phyloP scores from a whole-genome alignment of 2,329 filamentous ascomycete genomes.

The Trichoderma semiorbis region DNA sequence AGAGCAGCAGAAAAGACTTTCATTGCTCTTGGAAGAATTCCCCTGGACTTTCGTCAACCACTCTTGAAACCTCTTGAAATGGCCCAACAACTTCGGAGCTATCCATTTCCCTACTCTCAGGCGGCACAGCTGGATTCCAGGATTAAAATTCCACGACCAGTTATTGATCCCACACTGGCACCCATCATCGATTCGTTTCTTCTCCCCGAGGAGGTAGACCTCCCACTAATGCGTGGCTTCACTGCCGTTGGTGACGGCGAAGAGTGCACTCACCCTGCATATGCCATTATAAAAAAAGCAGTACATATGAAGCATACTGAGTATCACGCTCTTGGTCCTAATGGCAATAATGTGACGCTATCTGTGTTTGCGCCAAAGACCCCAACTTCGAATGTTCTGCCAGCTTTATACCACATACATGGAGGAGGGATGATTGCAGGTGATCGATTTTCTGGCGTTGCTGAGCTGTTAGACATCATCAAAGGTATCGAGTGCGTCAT shows the following conservation, averaged over 20 bases:
- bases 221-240: constrained; percentile 1
- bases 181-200: constrained; percentile 21
- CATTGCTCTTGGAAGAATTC: neutral
- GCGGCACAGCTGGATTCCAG: constrained; percentile 22
- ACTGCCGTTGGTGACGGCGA: neutral
- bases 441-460: constrained; percentile 20
- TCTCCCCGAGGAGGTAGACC: constrained; percentile 22
- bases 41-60: neutral
- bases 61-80: neutral
- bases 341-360: neutral
- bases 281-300: neutral
- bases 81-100: neutral
- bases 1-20: neutral
- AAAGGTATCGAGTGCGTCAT: constrained; percentile 21
- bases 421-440: constrained; percentile 23
- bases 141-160: constrained; percentile 22
- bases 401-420: constrained; percentile 23
- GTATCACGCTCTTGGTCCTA: neutral
- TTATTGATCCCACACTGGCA: constrained; percentile 20
- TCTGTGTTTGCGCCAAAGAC: constrained; percentile 19
- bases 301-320: neutral
- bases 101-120: constrained; percentile 23
- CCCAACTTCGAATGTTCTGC: constrained; percentile 6
- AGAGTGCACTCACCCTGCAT: neutral
- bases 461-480: constrained; percentile 19